Evolutionary conservation across 2,329 filamentous ascomycete genomes (phyloP).

Genomic region (Sporothrix humicola): DNA sequence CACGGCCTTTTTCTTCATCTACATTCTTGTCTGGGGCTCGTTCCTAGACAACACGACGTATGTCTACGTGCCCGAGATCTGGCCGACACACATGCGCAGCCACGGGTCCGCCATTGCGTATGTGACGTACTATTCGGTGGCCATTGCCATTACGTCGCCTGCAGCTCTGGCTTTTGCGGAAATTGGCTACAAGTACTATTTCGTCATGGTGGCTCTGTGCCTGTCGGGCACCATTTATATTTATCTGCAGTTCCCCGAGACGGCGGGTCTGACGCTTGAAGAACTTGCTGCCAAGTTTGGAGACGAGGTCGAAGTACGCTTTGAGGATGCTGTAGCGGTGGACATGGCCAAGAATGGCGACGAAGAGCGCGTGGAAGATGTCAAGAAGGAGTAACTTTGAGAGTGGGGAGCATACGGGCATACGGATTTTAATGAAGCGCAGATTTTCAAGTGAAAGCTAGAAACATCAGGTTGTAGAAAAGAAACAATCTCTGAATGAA

Average conservation of each 20-base stretch:
- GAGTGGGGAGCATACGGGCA: too few relatives aligned
- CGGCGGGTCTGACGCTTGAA: constrained; percentile 18
- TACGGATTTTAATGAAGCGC: too few relatives aligned
- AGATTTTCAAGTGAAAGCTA: too few relatives aligned
- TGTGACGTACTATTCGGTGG: constrained; percentile 35
- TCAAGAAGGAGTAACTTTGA: too few relatives aligned
- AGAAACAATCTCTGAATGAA: not conserved
- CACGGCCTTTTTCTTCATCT: constrained; percentile 21
- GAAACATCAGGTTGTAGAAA: too few relatives aligned
- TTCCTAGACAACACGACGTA: constrained; percentile 21
- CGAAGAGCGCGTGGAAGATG: not conserved
- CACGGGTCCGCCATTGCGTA: constrained; percentile 36
- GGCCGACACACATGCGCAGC: constrained; percentile 21
- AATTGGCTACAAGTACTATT: constrained; percentile 22
- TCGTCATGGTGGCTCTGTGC: constrained; percentile 9
- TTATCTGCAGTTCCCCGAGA: constrained; percentile 19
- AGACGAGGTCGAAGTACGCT: constrained; percentile 1
- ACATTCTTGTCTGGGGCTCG: not conserved
- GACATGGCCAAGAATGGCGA: not conserved
- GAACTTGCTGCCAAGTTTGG: constrained; percentile 16
- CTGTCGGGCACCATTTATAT: not conserved
- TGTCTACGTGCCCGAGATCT: constrained; percentile 27
- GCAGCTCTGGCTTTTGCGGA: constrained; percentile 3
- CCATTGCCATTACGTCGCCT: constrained; percentile 12
- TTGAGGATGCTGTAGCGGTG: constrained; percentile 16